These are phyloP conservation scores for Epichloe scottii DNA, from an alignment of 2,329 filamentous ascomycete species.

Conservation along the genomic window DNA sequence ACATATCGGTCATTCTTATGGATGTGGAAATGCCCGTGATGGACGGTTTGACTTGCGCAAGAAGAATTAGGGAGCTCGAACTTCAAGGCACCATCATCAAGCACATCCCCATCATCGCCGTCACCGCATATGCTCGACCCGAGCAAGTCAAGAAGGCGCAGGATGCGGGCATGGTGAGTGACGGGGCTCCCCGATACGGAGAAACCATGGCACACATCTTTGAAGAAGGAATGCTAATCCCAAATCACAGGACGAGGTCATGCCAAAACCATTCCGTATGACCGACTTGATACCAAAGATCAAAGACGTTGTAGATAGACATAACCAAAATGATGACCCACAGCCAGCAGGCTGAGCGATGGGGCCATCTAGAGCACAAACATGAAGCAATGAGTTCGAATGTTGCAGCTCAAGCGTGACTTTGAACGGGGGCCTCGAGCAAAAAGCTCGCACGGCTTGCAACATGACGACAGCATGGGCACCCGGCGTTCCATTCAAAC, in stretches of 20 bases:
- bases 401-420: no score
- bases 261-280: constrained; percentile 7
- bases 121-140: constrained; percentile 65
- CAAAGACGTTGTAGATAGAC: constrained; percentile 3
- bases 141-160: constrained; percentile 62
- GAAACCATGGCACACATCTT: neutral
- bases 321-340: neutral
- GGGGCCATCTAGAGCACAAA: no score
- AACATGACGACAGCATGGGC: no score
- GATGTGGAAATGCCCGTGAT: constrained; percentile 75
- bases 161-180: constrained; percentile 56
- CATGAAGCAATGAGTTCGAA: neutral
- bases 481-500: no score
- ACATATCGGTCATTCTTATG: constrained; percentile 60
- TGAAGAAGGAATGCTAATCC: neutral
- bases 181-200: neutral
- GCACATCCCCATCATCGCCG: constrained; percentile 64
- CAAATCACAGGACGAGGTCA: constrained; percentile 3
- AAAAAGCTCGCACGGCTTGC: no score
- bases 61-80: constrained; percentile 56
- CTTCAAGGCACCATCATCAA: constrained; percentile 43
- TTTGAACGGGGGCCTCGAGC: no score
- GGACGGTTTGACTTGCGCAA: constrained; percentile 66
- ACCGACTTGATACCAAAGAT: constrained; percentile 5
- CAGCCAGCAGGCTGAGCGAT: neutral